Base-by-base conservation (phyloP, 805 yeast genomes). In the Candida corydali region DNA sequence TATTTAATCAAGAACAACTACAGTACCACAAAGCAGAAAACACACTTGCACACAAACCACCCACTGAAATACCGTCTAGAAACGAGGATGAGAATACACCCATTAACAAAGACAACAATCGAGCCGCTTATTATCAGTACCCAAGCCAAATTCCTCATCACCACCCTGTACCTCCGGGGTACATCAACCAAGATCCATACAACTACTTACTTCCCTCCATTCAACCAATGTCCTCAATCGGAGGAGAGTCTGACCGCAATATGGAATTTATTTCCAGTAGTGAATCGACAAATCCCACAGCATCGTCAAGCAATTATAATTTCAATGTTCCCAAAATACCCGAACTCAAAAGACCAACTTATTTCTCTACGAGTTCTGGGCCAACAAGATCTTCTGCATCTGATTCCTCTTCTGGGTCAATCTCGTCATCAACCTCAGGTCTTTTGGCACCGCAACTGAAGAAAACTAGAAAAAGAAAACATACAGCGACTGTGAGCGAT, bases 401-500 rank as follows among this genome's bases (percentile, higher is more conserved):
- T 4, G 8, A 25, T 6, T 23, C 17, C 17, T 3, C 11, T 16
- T 14, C 7, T 9, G 5, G 12, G 12, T 4, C n/a, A 10, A 10
- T 32, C 11, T 17, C 22, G 23, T 23, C 16, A 24, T 12, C 35
- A 17, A 8, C 17, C 5, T 14, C 27, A 32, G 7, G n/a, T 31
- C 4, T 35, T 18, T 15, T 29, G 18, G 9, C 36, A 34, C 14
- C 18, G 14, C 15, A 29, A 19, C 22, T 33, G 26, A 34, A 36
- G 28, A 18, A 37, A 19, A 26, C 28, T 10, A 27, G 47, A 9
- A 43, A 41, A 33, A 39, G 51, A 36, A 46, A 51, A 23, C 54
- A 47, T 20, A 47, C 59, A 1, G 44, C 53, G 5, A 48, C 53
- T 11, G 44, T 42, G 6, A 45, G 43, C 16, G 50, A 50, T 34